Conservation (phyloP, 2,329 filamentous ascomycete species). For the Fusarium algeriense region DNA sequence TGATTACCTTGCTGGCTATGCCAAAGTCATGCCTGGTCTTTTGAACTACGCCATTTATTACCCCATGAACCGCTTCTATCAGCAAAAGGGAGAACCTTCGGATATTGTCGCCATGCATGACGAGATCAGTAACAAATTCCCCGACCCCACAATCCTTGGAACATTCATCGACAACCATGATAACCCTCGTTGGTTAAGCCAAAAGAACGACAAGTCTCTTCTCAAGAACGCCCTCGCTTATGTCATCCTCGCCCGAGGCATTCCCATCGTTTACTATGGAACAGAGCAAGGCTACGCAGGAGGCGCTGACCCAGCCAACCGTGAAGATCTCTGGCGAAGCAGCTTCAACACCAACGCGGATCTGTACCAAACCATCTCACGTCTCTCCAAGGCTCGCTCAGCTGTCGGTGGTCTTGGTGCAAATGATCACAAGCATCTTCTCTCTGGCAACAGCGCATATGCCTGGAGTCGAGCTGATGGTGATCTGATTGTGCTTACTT, state of each 20-base stretch:
- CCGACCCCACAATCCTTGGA: slow-evolving; percentile 45
- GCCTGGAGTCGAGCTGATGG: slow-evolving; percentile 34
- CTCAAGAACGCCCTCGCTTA: slow-evolving; percentile 72
- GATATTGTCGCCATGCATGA: slow-evolving; percentile 56
- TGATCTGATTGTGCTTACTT: slow-evolving; percentile 26
- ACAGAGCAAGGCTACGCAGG: slow-evolving; percentile 71
- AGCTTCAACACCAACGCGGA: slow-evolving; percentile 53
- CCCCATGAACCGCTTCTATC: slow-evolving; percentile 55
- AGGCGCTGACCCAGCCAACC: slow-evolving; percentile 62
- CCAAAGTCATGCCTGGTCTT: slow-evolving; percentile 67
- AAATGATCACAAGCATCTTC: slow-evolving; percentile 32
- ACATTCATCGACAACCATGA: slow-evolving; percentile 72
- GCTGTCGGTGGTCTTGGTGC: slow-evolving; percentile 11
- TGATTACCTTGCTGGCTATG: slow-evolving; percentile 64
- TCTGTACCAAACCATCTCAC: slow-evolving; percentile 33
- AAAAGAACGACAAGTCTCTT: slow-evolving; percentile 65
- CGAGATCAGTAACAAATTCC: slow-evolving; percentile 52
- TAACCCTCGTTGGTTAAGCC: slow-evolving; percentile 64
- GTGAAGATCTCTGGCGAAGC: slow-evolving; percentile 70
- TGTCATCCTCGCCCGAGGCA: slow-evolving; percentile 70
- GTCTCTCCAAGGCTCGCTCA: slow-evolving; percentile 26
- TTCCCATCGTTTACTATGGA: slow-evolving; percentile 75
- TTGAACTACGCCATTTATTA: slow-evolving; percentile 70
- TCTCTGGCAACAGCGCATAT: slow-evolving; percentile 9
- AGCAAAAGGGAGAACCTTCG: slow-evolving; percentile 54